Evolutionary conservation across 805 yeast species (phyloP).

Genomic region (Spathaspora boniae): DNA sequence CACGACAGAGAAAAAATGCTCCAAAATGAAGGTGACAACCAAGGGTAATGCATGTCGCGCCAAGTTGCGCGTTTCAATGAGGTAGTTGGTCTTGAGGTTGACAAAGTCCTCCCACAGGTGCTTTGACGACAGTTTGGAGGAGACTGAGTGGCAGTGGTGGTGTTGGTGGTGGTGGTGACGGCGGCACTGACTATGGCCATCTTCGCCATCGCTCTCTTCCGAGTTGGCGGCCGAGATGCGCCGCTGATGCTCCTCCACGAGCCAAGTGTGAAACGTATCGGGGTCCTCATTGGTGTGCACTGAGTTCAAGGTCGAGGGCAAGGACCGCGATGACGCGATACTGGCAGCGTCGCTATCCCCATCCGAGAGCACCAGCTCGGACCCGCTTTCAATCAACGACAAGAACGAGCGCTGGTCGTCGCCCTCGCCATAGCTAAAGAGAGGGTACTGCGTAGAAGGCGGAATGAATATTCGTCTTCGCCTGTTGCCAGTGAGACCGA

Average conservation of each 20-base stretch:
- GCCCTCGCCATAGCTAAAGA: constrained; percentile 41
- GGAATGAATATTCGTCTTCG: constrained; percentile 41
- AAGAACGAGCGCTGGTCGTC: constrained; percentile 43
- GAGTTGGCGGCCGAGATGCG: constrained; percentile 18
- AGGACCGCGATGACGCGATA: constrained; percentile 37
- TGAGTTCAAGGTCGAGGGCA: constrained; percentile 39
- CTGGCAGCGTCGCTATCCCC: constrained; percentile 39
- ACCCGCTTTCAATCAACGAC: constrained; percentile 35
- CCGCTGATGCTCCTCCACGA: constrained; percentile 40
- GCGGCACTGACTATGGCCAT: too few species aligned
- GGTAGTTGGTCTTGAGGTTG: constrained; percentile 24
- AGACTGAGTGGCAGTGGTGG: too few species aligned
- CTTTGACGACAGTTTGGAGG: constrained; percentile 10
- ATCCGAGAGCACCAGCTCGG: constrained; percentile 23
- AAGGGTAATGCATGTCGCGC: constrained; percentile 36
- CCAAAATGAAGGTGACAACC: constrained; percentile 38
- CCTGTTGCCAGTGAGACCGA: constrained; percentile 31
- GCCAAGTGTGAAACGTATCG: constrained; percentile 42
- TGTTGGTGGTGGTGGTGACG: constrained; percentile 4
- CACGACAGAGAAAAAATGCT: constrained; percentile 42
- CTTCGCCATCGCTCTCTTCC: constrained; percentile 9
- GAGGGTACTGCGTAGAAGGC: constrained; percentile 41
- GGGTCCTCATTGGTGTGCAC: constrained; percentile 34
- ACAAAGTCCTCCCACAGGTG: constrained; percentile 29
- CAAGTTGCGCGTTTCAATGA: constrained; percentile 25